Evolutionary conservation across 1,139 yeast species (phyloP), one percentile per base, ranked within the genome.

Genomic region (Casaregolazyma suthepensis): DNA sequence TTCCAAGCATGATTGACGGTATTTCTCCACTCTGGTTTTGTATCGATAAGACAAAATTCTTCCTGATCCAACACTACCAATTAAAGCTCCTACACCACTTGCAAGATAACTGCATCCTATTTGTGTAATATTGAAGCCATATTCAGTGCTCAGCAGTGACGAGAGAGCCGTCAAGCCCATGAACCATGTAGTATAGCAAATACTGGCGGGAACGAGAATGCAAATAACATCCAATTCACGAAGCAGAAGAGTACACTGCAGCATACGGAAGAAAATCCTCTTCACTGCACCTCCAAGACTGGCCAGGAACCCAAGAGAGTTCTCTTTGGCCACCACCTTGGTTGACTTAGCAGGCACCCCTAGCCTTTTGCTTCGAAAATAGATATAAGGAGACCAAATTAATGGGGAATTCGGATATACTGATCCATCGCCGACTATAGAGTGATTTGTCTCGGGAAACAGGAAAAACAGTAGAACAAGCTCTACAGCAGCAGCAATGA

Each of bases 381-480:
- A 57, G 43, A 61, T 59, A 51, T 58, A 63, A 1, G 84, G 82
- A 5, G 83, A 75, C 52, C 66, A 66, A 57, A 78, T 76, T 29
- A 74, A 54, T 10, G 73, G 48, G 3, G 59, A 57, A 22, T 61
- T 60, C 0, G 90, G 89, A 0, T 63, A 63, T 0, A 78, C 75
- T 0, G 85, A 77, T 2, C 85, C 82, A 63, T 86, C 85, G 0
- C 93, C 94, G 1, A 82, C 90, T 7, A 84, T 66, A 0, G 78
- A 68, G 54, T 94, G 72, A 56, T 79, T 80, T 0, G 96, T 87
- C 63, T 88, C 96, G 0, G 95, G 95, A 10, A 87, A 64, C 0
- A 76, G 50, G 12, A 70, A 26, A 10, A 64, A 49, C 9, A 71
- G 52, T 1, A 62, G 31, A 13, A 62, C 37, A 1, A 82, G 20